Base-by-base conservation (phyloP, 257 asterid genomes). In the Solanum medicagineum region DNA sequence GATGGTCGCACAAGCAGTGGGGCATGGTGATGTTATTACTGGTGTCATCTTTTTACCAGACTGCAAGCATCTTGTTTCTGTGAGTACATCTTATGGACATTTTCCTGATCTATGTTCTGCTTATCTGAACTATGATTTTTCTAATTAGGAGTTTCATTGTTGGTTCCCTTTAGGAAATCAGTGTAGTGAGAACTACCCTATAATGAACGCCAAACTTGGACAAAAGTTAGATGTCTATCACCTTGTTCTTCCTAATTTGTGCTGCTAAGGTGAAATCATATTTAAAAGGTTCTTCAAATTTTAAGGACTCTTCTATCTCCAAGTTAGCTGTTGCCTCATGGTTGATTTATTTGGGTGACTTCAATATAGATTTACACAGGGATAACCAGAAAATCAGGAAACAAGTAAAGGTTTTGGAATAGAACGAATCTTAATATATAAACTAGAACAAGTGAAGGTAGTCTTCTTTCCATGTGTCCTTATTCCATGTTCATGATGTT, bases 11-110 rank as follows among this genome's bases (percentile, higher is more conserved):
- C 93, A 83, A 88, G 95, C 96, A 86, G 81, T 83, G 65, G 96
- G 97, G 59, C 96, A 92, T 70, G 86, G 92, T 81, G 94, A 87
- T 86, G 90, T 79, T 81, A 85, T 92, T 83, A 93, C 95, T 19
- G 96, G 94, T 84, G 75, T 90, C 73, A 66, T 90, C 88, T 92
- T 93, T 90, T 91, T 92, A 89, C 86, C 96, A 9, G 95, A 93
- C 89, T 91, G 92, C 94, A 88, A 85, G 86, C 97, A 87, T 88
- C 89, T 93, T 53, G 95, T 89, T 84, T 91, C 97, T 57, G 97
- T 93, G 86, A 92, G 97, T 90, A 59, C 15, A 66, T 51, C 62
- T 70, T 29, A 40, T 36, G 44, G 49, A 80, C 12, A 17, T 6
- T 68, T 70, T 80, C 63, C 71, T 66, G 84, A 19, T 83, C 32